phyloP scores from a whole-genome alignment of 2,329 filamentous ascomycete species.

The Sclerotiophoma versabilis region DNA sequence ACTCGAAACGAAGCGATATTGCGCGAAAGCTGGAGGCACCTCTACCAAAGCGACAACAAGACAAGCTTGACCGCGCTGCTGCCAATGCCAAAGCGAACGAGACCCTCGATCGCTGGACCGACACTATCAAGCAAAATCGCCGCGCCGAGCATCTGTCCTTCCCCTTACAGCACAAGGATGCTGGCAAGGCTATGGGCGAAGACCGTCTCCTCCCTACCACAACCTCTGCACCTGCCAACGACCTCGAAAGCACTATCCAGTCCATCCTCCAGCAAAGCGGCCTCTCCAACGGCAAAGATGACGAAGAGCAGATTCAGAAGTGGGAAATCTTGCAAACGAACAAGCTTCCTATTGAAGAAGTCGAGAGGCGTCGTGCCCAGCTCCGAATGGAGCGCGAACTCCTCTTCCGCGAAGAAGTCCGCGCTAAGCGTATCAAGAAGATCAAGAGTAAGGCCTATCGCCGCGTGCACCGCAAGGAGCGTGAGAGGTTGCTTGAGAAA shows the following conservation, averaged over 20 bases:
- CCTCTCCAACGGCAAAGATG: conserved; percentile 67
- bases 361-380: conserved; percentile 74
- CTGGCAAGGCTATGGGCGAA: conserved; percentile 65
- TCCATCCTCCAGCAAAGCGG: conserved; percentile 91
- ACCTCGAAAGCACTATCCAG: conserved; percentile 85
- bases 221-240: conserved; percentile 71
- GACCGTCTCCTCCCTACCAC: conserved; percentile 68
- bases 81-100: conserved; percentile 93
- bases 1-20: conserved; percentile 62
- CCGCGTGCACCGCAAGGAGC: conserved; percentile 84
- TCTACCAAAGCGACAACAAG: conserved; percentile 84
- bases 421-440: conserved; percentile 93
- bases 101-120: conserved; percentile 87
- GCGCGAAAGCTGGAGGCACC: conserved; percentile 80
- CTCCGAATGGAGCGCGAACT: conserved; percentile 83
- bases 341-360: conserved; percentile 74
- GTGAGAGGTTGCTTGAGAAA: conserved; percentile 64
- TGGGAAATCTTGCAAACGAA: conserved; percentile 75
- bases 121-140: conserved; percentile 93
- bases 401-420: conserved; percentile 85
- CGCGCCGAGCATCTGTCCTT: conserved; percentile 90
- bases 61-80: conserved; percentile 78
- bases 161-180: conserved; percentile 77
- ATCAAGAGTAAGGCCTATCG: conserved; percentile 98
- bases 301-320: conserved; percentile 70